These are phyloP conservation scores for Picea glauca DNA, from an alignment of 75 land plant genomes.

Conservation along the genomic window DNA sequence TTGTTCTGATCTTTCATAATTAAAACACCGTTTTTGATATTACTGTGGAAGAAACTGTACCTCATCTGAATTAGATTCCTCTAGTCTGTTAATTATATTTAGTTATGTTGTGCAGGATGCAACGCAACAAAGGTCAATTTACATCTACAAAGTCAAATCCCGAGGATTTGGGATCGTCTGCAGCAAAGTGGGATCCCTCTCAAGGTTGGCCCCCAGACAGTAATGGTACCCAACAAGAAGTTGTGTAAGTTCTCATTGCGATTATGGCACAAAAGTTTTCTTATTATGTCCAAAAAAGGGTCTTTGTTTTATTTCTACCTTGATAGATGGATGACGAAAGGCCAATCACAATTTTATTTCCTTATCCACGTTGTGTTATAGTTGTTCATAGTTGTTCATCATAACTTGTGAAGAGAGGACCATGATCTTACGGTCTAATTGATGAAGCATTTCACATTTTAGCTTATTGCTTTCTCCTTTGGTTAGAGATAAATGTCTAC, in stretches of 20 bases:
- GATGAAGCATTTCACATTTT: background rate
- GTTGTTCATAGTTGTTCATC: background rate
- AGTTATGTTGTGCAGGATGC: slow-evolving; percentile 32
- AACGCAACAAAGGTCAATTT: slow-evolving; percentile 64
- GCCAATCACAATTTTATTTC: background rate
- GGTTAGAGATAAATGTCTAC: too few relatives aligned
- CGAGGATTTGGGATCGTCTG: slow-evolving; percentile 27
- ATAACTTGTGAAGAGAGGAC: background rate
- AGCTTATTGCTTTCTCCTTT: too few relatives aligned
- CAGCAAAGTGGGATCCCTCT: slow-evolving; percentile 17
- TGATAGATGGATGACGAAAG: background rate
- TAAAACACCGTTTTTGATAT: background rate
- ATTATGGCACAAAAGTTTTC: background rate
- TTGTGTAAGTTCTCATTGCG: slow-evolving; percentile 19
- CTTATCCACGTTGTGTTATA: background rate
- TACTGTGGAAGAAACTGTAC: background rate
- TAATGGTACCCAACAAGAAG: slow-evolving; percentile 27
- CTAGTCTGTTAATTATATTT: background rate
- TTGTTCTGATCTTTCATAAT: background rate
- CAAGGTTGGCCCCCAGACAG: slow-evolving; percentile 28
- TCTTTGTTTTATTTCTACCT: background rate
- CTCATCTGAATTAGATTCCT: background rate
- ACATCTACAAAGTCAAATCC: slow-evolving; percentile 32
- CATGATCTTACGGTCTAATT: background rate
- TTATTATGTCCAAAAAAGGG: background rate